Percentiles rank a stretch among this genome's conserved stretches.
These are phyloP conservation scores for Trichocomaceae sp. DNA, from an alignment of 2,329 filamentous ascomycete genomes.

Conservation along the genomic window DNA sequence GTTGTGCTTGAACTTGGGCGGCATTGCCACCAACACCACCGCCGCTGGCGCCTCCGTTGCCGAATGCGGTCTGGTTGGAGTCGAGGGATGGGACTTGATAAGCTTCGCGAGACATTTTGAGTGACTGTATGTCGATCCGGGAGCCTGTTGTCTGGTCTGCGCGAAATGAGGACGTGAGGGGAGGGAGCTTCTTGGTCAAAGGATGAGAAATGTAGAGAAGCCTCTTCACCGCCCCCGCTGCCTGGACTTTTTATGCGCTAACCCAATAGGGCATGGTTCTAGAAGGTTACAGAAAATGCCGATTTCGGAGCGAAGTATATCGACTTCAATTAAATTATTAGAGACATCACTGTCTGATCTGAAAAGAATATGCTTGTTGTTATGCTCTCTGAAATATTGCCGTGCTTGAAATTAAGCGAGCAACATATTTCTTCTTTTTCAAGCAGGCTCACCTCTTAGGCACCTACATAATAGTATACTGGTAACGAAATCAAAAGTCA, in stretches of 20 bases:
- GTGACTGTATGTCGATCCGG: not conserved
- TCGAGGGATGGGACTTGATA: conserved; percentile 64
- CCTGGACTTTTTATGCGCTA: not conserved
- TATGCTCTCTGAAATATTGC: too few species aligned
- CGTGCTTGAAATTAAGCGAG: too few species aligned
- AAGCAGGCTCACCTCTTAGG: too few species aligned
- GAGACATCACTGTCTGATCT: too few species aligned
- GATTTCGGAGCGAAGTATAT: not conserved
- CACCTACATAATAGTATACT: too few species aligned
- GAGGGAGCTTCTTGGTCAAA: too few species aligned
- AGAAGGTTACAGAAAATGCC: not conserved
- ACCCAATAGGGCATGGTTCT: not conserved
- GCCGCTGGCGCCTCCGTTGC: conserved; percentile 37
- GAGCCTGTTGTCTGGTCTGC: not conserved
- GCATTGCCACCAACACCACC: conserved; percentile 22
- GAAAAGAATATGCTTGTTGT: too few species aligned
- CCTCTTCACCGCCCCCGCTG: conserved; percentile 9
- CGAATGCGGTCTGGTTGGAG: conserved; percentile 31
- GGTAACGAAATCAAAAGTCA: not conserved
- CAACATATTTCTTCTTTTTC: too few species aligned
- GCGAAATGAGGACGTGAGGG: not conserved
- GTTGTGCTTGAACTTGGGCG: conserved; percentile 41
- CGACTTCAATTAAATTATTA: not conserved
- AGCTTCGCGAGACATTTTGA: conserved; percentile 63
- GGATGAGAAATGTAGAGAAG: too few species aligned